phyloP scores from a whole-genome alignment of 192 early-diverging fungal species.

The Backusella westeae region DNA sequence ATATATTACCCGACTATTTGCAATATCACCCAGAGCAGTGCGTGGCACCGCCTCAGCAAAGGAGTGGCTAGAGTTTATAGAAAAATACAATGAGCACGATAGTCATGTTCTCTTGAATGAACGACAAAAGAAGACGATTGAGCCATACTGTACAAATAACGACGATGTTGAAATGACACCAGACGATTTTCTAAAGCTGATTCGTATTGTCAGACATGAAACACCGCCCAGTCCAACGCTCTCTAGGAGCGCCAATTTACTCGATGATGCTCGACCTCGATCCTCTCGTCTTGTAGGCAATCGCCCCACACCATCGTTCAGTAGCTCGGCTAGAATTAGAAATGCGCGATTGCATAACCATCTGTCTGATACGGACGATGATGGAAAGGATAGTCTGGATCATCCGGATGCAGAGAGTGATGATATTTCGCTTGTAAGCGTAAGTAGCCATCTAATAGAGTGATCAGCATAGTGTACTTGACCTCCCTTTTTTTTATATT shows the following conservation, averaged over 20 bases:
- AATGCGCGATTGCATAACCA: neutral
- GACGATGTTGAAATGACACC: slow-evolving; percentile 42
- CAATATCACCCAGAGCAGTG: neutral
- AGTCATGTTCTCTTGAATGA: slow-evolving; percentile 24
- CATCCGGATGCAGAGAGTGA: neutral
- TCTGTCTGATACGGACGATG: neutral
- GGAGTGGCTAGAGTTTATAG: slow-evolving; percentile 32
- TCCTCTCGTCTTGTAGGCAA: neutral
- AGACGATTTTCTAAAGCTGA: slow-evolving; percentile 39
- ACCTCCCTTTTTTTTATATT: neutral
- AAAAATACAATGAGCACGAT: slow-evolving; percentile 29
- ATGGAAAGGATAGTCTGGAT: neutral
- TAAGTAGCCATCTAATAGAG: neutral
- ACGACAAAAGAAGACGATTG: slow-evolving; percentile 29
- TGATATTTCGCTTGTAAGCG: slow-evolving; percentile 1
- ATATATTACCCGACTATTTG: neutral
- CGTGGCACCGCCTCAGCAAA: slow-evolving; percentile 30
- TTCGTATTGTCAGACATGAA: slow-evolving; percentile 11
- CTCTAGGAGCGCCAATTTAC: neutral
- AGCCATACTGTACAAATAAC: slow-evolving; percentile 27
- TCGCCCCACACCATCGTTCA: neutral
- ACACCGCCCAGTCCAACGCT: neutral
- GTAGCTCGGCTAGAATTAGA: neutral
- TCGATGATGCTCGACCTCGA: neutral
- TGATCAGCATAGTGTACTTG: neutral